Evolutionary conservation across 2,329 filamentous ascomycete genomes (phyloP).

Genomic region (Phyllosticta citriasiana): DNA sequence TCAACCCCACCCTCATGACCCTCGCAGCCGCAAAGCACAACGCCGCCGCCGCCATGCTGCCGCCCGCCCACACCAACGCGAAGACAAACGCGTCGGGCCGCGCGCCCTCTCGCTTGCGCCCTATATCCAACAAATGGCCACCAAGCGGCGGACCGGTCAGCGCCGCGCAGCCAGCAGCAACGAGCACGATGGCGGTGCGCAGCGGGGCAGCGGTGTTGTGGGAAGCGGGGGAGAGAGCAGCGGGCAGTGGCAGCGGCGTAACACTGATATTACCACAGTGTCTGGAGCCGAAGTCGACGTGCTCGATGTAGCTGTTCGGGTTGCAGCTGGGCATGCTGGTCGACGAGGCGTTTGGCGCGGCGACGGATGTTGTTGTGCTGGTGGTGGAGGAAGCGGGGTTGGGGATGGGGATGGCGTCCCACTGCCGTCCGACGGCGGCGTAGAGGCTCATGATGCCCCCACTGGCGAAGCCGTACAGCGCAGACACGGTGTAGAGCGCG

Average conservation of each 20-base stretch:
- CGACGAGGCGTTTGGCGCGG: neutral
- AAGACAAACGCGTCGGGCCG: neutral
- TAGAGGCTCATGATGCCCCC: neutral
- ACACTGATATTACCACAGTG: no score
- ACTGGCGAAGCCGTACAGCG: slow-evolving; percentile 11
- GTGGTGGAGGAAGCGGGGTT: no score
- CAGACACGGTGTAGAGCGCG: neutral
- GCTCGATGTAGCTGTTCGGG: neutral
- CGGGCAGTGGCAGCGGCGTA: neutral
- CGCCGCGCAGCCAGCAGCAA: neutral
- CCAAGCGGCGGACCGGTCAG: neutral
- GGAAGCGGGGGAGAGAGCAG: neutral
- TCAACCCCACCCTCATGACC: neutral
- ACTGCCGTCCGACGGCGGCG: neutral
- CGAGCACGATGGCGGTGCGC: neutral
- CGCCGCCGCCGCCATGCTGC: neutral
- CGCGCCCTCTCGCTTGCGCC: neutral
- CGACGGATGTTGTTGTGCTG: neutral
- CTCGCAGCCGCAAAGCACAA: neutral
- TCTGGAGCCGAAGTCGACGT: neutral
- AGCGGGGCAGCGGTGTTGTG: neutral
- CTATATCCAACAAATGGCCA: neutral
- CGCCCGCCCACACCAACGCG: neutral
- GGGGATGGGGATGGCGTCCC: neutral
- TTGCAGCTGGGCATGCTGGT: neutral